Evolutionary conservation across 345 rosid genomes (phyloP).

Genomic region (Eucalyptus rudis): DNA sequence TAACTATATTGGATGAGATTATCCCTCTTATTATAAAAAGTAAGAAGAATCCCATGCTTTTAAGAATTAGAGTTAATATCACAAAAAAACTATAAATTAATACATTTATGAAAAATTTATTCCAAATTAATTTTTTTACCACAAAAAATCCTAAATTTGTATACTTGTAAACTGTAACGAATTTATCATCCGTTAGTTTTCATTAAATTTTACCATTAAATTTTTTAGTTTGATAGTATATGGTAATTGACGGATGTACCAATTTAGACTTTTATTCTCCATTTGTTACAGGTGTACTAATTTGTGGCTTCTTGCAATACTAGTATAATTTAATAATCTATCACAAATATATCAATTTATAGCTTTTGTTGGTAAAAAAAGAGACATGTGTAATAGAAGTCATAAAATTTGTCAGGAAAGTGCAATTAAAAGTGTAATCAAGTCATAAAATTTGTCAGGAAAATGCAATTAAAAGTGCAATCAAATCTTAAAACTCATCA

Average conservation of each 20-base stretch:
- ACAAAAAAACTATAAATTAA: no score
- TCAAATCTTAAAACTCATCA: fast-evolving
- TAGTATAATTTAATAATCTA: no score
- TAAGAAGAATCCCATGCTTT: neutral
- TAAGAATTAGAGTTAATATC: neutral
- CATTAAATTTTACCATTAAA: no score
- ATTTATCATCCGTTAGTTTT: no score
- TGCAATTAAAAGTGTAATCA: fast-evolving
- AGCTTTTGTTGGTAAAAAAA: no score
- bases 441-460: no score
- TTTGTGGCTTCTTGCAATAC: fast-evolving
- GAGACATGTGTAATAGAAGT: no score
- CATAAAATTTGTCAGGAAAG: no score
- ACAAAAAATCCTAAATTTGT: fast-evolving
- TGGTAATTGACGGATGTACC: fast-evolving
- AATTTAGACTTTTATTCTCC: no score
- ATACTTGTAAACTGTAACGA: fast-evolving
- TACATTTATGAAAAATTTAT: no score
- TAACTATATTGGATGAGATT: neutral
- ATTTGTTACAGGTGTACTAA: fast-evolving
- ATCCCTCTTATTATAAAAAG: neutral
- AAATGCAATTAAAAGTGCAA: fast-evolving
- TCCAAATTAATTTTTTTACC: fast-evolving
- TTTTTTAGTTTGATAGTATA: no score
- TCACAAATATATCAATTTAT: no score